A percentile compares a stretch with the other conserved stretches of the same genome.
Evolutionary conservation across 2,329 filamentous ascomycete genomes (phyloP).

Genomic region (Penicillium brasilianum): DNA sequence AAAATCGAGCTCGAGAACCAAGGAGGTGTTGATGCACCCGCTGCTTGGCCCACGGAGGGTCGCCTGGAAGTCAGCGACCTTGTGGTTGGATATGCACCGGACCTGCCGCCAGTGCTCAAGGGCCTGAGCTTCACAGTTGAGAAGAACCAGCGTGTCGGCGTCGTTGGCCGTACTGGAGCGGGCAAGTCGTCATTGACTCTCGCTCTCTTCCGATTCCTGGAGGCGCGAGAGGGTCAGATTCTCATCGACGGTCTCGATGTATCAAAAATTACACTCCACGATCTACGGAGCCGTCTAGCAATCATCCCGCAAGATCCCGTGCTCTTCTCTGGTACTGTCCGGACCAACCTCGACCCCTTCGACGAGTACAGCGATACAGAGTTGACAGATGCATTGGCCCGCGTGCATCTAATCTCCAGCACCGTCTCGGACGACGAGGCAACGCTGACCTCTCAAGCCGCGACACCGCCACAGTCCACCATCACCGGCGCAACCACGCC

Average conservation of each 20-base stretch:
- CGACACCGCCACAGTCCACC: slow-evolving; percentile 60
- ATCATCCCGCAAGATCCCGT: slow-evolving; percentile 86
- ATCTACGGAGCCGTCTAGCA: slow-evolving; percentile 73
- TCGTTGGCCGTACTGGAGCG: slow-evolving; percentile 42
- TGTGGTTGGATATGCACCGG: slow-evolving; percentile 72
- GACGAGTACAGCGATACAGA: slow-evolving; percentile 70
- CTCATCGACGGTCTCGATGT: slow-evolving; percentile 53
- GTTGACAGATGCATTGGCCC: slow-evolving; percentile 70
- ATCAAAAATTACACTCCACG: slow-evolving; percentile 52
- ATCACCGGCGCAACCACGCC: slow-evolving; percentile 27
- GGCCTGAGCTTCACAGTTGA: slow-evolving; percentile 33
- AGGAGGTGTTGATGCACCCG: slow-evolving; percentile 32
- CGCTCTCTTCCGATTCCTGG: slow-evolving; percentile 39
- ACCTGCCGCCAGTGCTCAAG: slow-evolving; percentile 58
- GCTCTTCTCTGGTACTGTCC: slow-evolving; percentile 77
- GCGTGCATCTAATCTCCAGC: slow-evolving; percentile 64
- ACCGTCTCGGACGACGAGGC: slow-evolving; percentile 61
- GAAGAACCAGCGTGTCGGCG: slow-evolving; percentile 37
- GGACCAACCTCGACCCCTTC: slow-evolving; percentile 79
- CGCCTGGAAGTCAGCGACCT: slow-evolving; percentile 74
- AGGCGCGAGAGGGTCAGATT: slow-evolving; percentile 34
- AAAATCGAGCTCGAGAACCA: slow-evolving; percentile 42
- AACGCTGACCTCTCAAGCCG: slow-evolving; percentile 73
- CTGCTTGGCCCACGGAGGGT: slow-evolving; percentile 58
- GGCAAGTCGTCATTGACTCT: slow-evolving; percentile 43